Evolutionary conservation across 2,329 filamentous ascomycete genomes (phyloP).

Genomic region (Xenoacremonium recifei): DNA sequence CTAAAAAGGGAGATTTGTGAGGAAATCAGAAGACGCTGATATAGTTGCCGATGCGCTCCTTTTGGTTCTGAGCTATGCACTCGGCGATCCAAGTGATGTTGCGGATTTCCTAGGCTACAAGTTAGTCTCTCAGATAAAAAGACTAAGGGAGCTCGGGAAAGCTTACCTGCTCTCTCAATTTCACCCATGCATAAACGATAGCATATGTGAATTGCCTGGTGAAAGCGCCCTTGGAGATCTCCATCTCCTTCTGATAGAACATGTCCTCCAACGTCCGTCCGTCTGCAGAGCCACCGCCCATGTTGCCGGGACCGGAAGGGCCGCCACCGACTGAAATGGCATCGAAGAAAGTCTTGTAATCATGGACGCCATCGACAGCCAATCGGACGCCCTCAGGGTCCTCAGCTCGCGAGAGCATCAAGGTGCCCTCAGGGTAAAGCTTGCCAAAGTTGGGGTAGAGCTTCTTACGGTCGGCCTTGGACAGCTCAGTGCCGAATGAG

Average conservation of each 20-base stretch:
- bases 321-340: slow-evolving; percentile 77
- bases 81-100: slow-evolving; percentile 99
- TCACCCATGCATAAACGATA: slow-evolving; percentile 97
- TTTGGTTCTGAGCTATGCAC: slow-evolving; percentile 99
- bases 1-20: slow-evolving; percentile 24
- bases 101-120: slow-evolving; percentile 80
- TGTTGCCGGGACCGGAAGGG: slow-evolving; percentile 74
- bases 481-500: slow-evolving; percentile 94
- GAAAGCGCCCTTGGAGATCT: slow-evolving; percentile 92
- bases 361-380: slow-evolving; percentile 86
- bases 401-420: slow-evolving; percentile 93
- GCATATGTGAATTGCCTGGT: slow-evolving; percentile 94
- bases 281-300: slow-evolving; percentile 76
- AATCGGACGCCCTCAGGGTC: slow-evolving; percentile 92
- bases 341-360: slow-evolving; percentile 97
- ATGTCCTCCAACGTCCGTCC: slow-evolving; percentile 92
- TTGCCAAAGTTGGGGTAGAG: slow-evolving; percentile 90
- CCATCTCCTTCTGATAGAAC: slow-evolving; percentile 99
- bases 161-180: slow-evolving; percentile 90
- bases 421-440: slow-evolving; percentile 87
- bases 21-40: slow-evolving; percentile 85
- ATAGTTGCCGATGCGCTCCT: slow-evolving; percentile 97
- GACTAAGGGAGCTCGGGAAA: slow-evolving; percentile 2
- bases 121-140: slow-evolving; percentile 27
- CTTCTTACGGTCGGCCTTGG: slow-evolving; percentile 92